A percentile compares a stretch with the other conserved stretches of the same genome.
These are phyloP conservation scores for Cryphonectria parasitica DNA, from an alignment of 2,329 filamentous ascomycete species.

Conservation along the genomic window DNA sequence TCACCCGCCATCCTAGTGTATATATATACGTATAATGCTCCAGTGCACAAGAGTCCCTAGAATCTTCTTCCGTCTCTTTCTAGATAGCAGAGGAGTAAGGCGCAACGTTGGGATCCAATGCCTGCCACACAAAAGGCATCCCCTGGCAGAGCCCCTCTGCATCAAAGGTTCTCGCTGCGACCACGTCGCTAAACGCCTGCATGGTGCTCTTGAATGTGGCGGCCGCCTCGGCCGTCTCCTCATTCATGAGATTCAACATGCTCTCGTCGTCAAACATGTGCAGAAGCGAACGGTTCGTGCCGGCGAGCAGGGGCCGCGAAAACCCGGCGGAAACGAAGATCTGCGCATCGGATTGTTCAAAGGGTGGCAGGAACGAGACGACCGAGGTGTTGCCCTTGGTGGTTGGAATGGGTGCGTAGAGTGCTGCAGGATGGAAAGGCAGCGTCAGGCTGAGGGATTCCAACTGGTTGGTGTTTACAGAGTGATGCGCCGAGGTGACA, in stretches of 20 bases:
- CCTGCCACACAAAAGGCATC: constrained; percentile 51
- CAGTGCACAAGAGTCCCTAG: not conserved
- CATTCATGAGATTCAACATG: constrained; percentile 41
- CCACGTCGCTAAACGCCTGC: constrained; percentile 42
- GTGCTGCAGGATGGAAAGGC: constrained; percentile 47
- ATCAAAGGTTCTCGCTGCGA: constrained; percentile 47
- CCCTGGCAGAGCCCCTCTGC: constrained; percentile 47
- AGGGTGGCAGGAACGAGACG: constrained; percentile 41
- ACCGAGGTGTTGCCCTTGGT: constrained; percentile 43
- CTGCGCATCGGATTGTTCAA: constrained; percentile 40
- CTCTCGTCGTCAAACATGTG: constrained; percentile 46
- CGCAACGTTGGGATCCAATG: constrained; percentile 31
- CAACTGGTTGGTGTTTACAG: constrained; percentile 48
- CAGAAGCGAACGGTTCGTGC: constrained; percentile 42
- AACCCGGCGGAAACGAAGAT: constrained; percentile 45
- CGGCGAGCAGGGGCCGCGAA: constrained; percentile 44
- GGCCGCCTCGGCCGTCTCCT: constrained; percentile 39
- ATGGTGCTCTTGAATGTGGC: constrained; percentile 42
- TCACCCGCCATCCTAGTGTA: not conserved
- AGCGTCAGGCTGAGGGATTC: constrained; percentile 42
- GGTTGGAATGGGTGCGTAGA: constrained; percentile 45
- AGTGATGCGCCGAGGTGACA: constrained; percentile 44
- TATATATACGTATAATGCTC: not conserved
- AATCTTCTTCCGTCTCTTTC: not conserved
- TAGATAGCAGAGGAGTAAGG: constrained; percentile 31